Conservation (phyloP, 2,329 filamentous ascomycete genomes). For the Xylaria sp. region DNA sequence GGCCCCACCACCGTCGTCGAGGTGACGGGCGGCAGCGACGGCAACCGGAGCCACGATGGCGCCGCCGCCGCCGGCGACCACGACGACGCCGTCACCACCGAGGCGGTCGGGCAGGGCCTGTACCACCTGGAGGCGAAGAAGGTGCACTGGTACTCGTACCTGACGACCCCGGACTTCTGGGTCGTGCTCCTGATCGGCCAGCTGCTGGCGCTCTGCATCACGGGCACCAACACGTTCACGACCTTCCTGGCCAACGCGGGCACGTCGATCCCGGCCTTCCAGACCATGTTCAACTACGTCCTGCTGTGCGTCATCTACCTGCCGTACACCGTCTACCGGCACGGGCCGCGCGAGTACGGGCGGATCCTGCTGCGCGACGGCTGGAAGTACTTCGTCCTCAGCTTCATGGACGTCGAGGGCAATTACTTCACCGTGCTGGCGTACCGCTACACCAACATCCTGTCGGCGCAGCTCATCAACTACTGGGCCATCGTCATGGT, state of each 20-base stretch:
- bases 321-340: constrained; percentile 74
- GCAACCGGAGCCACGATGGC: constrained; percentile 21
- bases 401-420: constrained; percentile 91
- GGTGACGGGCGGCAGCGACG: constrained; percentile 26
- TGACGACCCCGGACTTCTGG: constrained; percentile 87
- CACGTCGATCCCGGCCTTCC: constrained; percentile 90
- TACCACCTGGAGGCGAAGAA: constrained; percentile 57
- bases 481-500: constrained; percentile 98
- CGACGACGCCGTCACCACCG: constrained; percentile 32
- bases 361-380: constrained; percentile 69
- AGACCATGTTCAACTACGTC: constrained; percentile 93
- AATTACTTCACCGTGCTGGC: constrained; percentile 98
- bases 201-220: constrained; percentile 85
- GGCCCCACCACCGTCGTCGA: constrained; percentile 32
- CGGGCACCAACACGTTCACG: constrained; percentile 88
- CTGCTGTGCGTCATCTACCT: constrained; percentile 83
- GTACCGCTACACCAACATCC: constrained; percentile 88
- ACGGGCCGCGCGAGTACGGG: constrained; percentile 73
- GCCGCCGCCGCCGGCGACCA: constrained; percentile 24
- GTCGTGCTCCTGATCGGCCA: constrained; percentile 80
- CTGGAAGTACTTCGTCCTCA: constrained; percentile 92
- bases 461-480: constrained; percentile 94
- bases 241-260: constrained; percentile 66
- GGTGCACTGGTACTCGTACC: constrained; percentile 70
- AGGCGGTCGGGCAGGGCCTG: constrained; percentile 54